phyloP scores from a whole-genome alignment of 768 basidiomycete genomes.

The Coprinopsis strossmayeri region DNA sequence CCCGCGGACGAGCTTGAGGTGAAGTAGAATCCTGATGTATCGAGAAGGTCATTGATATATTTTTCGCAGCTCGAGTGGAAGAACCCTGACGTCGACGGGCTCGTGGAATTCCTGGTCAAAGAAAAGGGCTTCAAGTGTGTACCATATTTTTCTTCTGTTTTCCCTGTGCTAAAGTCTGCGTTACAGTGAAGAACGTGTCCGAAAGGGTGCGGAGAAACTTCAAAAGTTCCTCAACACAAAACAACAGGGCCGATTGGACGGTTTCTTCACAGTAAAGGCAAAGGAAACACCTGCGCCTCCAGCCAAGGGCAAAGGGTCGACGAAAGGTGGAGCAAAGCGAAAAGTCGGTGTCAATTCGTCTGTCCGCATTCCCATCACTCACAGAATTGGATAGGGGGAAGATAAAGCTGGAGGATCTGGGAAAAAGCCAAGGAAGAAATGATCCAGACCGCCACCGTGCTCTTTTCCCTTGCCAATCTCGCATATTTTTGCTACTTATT shows the following conservation, averaged over 20 bases:
- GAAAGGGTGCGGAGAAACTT: constrained; percentile 92
- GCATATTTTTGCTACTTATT: not conserved
- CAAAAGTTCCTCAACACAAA: constrained; percentile 81
- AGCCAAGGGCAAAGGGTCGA: constrained; percentile 20
- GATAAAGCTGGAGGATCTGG: constrained; percentile 32
- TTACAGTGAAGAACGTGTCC: constrained; percentile 88
- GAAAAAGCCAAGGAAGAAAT: constrained; percentile 39
- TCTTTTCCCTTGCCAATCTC: not conserved
- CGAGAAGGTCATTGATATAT: constrained; percentile 2
- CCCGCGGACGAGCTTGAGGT: constrained; percentile 86
- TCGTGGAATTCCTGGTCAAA: constrained; percentile 87
- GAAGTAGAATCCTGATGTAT: too few relatives aligned
- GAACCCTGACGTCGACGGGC: constrained; percentile 84
- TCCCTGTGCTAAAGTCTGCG: too few relatives aligned
- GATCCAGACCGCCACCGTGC: not conserved
- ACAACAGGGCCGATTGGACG: constrained; percentile 94
- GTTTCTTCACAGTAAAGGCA: constrained; percentile 82
- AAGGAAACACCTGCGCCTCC: constrained; percentile 36
- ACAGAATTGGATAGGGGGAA: constrained; percentile 24
- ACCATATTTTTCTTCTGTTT: constrained; percentile 3
- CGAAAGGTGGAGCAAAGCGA: constrained; percentile 38
- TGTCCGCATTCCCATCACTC: not conserved
- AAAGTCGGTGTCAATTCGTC: constrained; percentile 35
- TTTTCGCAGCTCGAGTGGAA: constrained; percentile 82
- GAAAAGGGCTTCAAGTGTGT: constrained; percentile 97